Conservation (phyloP, 2,329 filamentous ascomycete species). For the Sordariomycetes sp. region DNA sequence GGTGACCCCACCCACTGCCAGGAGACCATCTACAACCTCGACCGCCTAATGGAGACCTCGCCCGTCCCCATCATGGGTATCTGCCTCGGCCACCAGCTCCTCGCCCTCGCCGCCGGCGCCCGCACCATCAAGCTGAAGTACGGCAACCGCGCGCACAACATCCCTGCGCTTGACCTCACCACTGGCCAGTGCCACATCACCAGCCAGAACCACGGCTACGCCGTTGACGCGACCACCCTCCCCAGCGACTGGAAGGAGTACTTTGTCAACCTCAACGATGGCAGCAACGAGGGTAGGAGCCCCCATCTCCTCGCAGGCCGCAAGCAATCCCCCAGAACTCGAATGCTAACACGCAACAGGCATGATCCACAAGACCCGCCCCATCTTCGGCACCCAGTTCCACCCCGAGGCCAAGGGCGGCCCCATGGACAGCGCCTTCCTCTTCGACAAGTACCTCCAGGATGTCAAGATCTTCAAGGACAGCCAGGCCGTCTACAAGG, state of each 20-base stretch:
- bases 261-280: conserved; percentile 96
- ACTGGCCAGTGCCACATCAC: conserved; percentile 98
- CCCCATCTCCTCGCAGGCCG: background rate
- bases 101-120: conserved; percentile 79
- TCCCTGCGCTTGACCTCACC: conserved; percentile 84
- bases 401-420: conserved; percentile 97
- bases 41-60: conserved; percentile 80
- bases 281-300: conserved; percentile 65
- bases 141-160: conserved; percentile 97
- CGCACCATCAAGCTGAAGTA: conserved; percentile 97
- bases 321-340: too few relatives aligned
- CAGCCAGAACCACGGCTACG: conserved; percentile 96
- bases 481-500: conserved; percentile 63
- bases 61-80: conserved; percentile 94
- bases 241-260: conserved; percentile 89
- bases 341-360: conserved; percentile 25
- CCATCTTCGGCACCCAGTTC: conserved; percentile 98
- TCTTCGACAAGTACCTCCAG: conserved; percentile 93
- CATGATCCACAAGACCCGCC: conserved; percentile 89
- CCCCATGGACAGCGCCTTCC: conserved; percentile 86
- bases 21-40: conserved; percentile 84
- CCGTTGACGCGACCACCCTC: conserved; percentile 74
- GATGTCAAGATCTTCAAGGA: conserved; percentile 84
- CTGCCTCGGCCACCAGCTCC: conserved; percentile 91
- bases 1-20: conserved; percentile 97